These are phyloP conservation scores for Arthrinium puccinioides DNA, from an alignment of 2,329 filamentous ascomycete species.

Conservation along the genomic window DNA sequence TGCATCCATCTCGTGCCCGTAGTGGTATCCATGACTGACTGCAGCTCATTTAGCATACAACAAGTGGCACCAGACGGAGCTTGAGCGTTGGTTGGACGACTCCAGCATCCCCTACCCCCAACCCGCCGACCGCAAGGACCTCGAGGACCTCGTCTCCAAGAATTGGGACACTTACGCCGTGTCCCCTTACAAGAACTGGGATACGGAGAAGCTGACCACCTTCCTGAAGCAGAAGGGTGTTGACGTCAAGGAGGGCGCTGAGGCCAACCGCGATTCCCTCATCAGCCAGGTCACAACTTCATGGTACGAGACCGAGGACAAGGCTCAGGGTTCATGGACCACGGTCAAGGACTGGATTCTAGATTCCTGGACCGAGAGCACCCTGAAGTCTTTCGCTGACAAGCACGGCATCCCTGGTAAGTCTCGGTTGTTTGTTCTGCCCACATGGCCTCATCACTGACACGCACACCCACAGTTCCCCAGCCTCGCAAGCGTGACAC, in stretches of 20 bases:
- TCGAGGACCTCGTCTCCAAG: slow-evolving; percentile 81
- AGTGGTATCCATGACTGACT: slow-evolving; percentile 12
- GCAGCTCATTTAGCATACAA: slow-evolving; percentile 67
- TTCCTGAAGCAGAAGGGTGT: slow-evolving; percentile 68
- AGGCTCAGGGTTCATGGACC: slow-evolving; percentile 62
- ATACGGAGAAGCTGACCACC: slow-evolving; percentile 56
- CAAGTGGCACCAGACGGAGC: slow-evolving; percentile 97
- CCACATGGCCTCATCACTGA: not conserved
- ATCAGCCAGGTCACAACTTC: slow-evolving; percentile 60
- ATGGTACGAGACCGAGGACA: slow-evolving; percentile 77
- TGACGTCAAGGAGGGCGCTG: slow-evolving; percentile 58
- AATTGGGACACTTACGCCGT: slow-evolving; percentile 81
- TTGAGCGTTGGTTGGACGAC: slow-evolving; percentile 76
- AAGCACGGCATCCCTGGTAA: slow-evolving; percentile 70
- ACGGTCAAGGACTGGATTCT: slow-evolving; percentile 87
- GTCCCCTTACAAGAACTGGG: slow-evolving; percentile 71
- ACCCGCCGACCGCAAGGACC: slow-evolving; percentile 83
- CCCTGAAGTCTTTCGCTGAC: slow-evolving; percentile 89
- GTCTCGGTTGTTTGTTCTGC: slow-evolving; percentile 6
- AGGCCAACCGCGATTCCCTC: slow-evolving; percentile 62
- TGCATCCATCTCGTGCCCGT: slow-evolving; percentile 1
- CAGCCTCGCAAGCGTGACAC: slow-evolving; percentile 82
- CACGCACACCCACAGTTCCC: slow-evolving; percentile 44
- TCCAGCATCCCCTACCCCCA: slow-evolving; percentile 70
- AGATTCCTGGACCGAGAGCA: slow-evolving; percentile 89